Conservation (phyloP, 306 rosid species). For the Prunus dulcis region DNA sequence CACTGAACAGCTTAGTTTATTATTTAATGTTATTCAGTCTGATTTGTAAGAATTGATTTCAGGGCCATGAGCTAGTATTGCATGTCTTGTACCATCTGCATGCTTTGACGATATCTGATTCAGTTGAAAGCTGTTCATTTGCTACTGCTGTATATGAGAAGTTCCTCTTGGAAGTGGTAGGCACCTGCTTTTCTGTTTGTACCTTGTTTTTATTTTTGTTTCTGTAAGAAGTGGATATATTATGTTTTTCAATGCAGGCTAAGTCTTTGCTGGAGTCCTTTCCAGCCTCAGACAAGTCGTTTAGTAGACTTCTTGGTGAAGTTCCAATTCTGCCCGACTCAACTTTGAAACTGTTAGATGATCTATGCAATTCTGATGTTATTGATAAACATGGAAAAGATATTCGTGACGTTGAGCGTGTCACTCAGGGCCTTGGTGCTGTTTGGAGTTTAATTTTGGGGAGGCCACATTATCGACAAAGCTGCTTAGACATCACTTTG, state of each 20-base stretch:
- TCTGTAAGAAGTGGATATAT: constrained; percentile 19
- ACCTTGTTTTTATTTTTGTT: constrained; percentile 14
- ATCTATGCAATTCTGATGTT: constrained; percentile 76
- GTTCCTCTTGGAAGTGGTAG: constrained; percentile 85
- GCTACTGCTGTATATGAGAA: constrained; percentile 68
- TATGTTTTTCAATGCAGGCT: constrained; percentile 49
- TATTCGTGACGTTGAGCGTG: constrained; percentile 79
- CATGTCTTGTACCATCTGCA: constrained; percentile 86
- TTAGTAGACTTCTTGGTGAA: constrained; percentile 93
- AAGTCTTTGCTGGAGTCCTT: constrained; percentile 74
- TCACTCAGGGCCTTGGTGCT: constrained; percentile 98
- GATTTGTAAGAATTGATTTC: constrained; percentile 33
- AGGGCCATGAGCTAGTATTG: constrained; percentile 95
- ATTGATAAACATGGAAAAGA: constrained; percentile 61
- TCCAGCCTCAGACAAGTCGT: constrained; percentile 93
- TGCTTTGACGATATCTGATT: constrained; percentile 50
- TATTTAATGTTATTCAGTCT: constrained; percentile 3
- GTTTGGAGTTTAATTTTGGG: constrained; percentile 94
- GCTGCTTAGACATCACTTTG: constrained; percentile 76
- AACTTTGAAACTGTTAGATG: constrained; percentile 59
- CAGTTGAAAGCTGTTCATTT: constrained; percentile 54
- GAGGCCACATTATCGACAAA: constrained; percentile 80
- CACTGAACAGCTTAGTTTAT: not conserved
- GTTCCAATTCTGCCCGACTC: constrained; percentile 86
- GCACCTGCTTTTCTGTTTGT: constrained; percentile 31